Percentiles rank a stretch among this genome's conserved stretches.
phyloP scores from a whole-genome alignment of 305 asterid genomes.

The Lippia alba region DNA sequence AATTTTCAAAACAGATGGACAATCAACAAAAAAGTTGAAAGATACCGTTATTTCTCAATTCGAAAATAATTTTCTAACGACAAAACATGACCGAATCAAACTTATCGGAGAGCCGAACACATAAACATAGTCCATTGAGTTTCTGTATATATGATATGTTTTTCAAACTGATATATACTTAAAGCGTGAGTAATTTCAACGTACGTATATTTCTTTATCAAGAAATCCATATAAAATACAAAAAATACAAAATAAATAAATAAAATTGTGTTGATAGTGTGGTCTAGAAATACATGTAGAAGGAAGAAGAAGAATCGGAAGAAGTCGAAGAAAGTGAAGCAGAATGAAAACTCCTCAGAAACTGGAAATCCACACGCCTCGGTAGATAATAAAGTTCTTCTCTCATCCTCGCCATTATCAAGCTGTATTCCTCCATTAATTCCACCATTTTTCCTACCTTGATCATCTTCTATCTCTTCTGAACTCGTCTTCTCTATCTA shows the following conservation, averaged over 20 bases:
- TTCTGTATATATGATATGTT: too few relatives aligned
- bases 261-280: not conserved
- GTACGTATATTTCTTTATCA: conserved; percentile 4
- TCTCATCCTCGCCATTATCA: conserved; percentile 66
- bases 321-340: conserved; percentile 43
- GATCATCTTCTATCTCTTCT: conserved; percentile 52
- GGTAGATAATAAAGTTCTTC: conserved; percentile 50
- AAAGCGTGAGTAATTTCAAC: not conserved
- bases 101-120: too few relatives aligned
- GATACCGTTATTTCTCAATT: too few relatives aligned
- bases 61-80: too few relatives aligned
- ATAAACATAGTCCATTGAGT: too few relatives aligned
- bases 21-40: too few relatives aligned
- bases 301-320: conserved; percentile 53
- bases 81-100: too few relatives aligned
- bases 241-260: not conserved
- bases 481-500: conserved; percentile 7
- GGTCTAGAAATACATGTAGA: conserved; percentile 57
- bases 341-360: conserved; percentile 51
- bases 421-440: conserved; percentile 71
- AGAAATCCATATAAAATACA: not conserved
- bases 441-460: conserved; percentile 78
- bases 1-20: too few relatives aligned
- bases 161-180: not conserved
- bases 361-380: conserved; percentile 41